Evolutionary conservation across 2,329 filamentous ascomycete species (phyloP).

Genomic region (Neoascochyta sp.): DNA sequence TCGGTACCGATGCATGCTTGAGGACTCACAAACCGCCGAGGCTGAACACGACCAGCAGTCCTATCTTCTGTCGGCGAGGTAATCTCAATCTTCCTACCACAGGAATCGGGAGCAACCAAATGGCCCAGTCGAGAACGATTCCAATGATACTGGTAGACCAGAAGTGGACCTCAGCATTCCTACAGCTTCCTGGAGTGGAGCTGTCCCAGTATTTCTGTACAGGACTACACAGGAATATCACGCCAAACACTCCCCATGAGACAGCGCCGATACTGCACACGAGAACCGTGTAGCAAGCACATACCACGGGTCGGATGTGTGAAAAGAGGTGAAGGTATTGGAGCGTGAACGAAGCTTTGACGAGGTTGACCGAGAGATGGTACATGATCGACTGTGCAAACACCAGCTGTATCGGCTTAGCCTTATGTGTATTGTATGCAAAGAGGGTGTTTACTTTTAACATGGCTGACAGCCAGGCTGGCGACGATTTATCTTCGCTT

Average conservation of each 20-base stretch:
- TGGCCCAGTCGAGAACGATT: conserved; percentile 27
- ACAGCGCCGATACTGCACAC: conserved; percentile 15
- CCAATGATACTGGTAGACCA: conserved; percentile 24
- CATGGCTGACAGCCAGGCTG: conserved; percentile 10
- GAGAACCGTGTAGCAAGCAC: conserved; percentile 16
- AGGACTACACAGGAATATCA: conserved; percentile 28
- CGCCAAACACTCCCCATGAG: conserved; percentile 26
- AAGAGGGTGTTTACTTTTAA: conserved; percentile 12
- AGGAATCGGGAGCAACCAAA: conserved; percentile 32
- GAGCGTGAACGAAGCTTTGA: conserved; percentile 32
- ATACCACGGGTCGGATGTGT: conserved; percentile 4
- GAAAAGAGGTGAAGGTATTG: conserved; percentile 32
- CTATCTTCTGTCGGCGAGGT: conserved; percentile 30
- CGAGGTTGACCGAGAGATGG: conserved; percentile 29
- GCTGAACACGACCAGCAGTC: conserved; percentile 33
- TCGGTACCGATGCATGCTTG: too few relatives aligned
- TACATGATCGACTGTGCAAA: conserved; percentile 31
- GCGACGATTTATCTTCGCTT: background rate
- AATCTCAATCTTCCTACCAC: conserved; percentile 29
- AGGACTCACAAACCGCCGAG: conserved; percentile 36
- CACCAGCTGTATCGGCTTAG: conserved; percentile 21
- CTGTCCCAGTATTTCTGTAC: conserved; percentile 27
- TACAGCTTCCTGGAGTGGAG: conserved; percentile 16
- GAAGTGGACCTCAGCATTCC: conserved; percentile 23
- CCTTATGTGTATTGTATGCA: too few relatives aligned